Base-by-base conservation (phyloP, 352 stramenopile genomes). In the Pythium sukuiense region DNA sequence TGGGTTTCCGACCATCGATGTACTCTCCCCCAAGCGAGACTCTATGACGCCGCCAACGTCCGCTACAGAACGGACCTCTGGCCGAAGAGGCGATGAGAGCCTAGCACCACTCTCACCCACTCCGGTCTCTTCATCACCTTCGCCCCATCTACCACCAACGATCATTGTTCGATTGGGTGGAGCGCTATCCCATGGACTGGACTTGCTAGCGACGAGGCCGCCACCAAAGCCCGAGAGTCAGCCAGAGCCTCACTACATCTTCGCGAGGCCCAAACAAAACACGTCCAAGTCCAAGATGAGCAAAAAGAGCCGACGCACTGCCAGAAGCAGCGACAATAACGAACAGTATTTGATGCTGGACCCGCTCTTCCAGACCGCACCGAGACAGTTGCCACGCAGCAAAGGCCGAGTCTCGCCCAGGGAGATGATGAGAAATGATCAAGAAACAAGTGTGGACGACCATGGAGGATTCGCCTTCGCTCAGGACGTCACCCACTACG, bases 261-360 rank as follows among this genome's bases (percentile, higher is more conserved):
- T 92, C 58, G 79, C 81, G 24, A 71, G 73, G 33, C 77, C 76
- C 30, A 84, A 81, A 54, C 48, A 63, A 9, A 72, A 59, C 14
- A 71, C 39, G 7, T 81, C 72, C 32, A 57, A 55, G 13, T 63
- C 46, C 24, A 72, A 80, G 24, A 65, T 70, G 32, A 59, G 39
- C 35, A 39, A 53, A 37, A 59, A 65, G 41, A 27, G 27, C 8
- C 30, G 53, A 57, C 26, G 24, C 26, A 49, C 29, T 3, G 0
- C 20, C 18, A 33, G 66, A 43, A 3, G 70, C 71, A 13, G 65
- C 55, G 14, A 63, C 27, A 20, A 20, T 16, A 56, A 8, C 35
- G 32, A 63, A 0, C 55, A 59, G 29, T 69, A 56, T 39, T 69
- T 90, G 27, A 90, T 90, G 81, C 73, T 92, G 9, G 84, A 92